Base-by-base conservation (phyloP, 257 asterid genomes). In the Haberlea rhodopensis region DNA sequence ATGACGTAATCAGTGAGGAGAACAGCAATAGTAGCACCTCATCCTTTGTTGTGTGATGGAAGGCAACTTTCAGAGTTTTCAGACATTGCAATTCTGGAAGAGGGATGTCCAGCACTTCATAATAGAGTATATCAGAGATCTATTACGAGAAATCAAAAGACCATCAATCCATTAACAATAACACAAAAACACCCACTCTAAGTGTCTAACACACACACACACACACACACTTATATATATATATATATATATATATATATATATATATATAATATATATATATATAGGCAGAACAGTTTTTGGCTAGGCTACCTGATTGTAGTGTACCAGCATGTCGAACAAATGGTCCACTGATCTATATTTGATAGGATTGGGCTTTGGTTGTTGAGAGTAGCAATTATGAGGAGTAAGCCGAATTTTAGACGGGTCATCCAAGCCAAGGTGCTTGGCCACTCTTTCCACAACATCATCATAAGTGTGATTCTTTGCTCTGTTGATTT, bases 351-450 rank as follows among this genome's bases (percentile, higher is more conserved):
- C 95, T 52, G 95, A 80, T 76, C 96, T 84, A 63, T 86, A 94
- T 77, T 88, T 90, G 66, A 94, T 83, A 0, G 86, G 95, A 73
- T 79, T 85, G 54, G 97, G 97, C 79, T 94, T 94, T 8, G 99
- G 99, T 78, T 88, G 99, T 82, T 90, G 97, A 20, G 99, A 90
- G 66, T 94, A 88, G 79, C 99, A 94, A 74, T 94, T 94, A 81
- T 94, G 99, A 69, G 97, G 89, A 76, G 97, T 90, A 75, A 94
- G 95, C 71, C 99, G 82, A 63, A 94, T 85, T 79, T 94, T 94
- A 7, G 97, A 87, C 66, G 96, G 88, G 71, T 94, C 99, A 34
- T 88, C 92, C 83, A 94, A 73, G 68, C 81, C 83, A 79, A 94
- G 88, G 73, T 69, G 89, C 58, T 80, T 90, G 28, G 97, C 97